Evolutionary conservation across 2,329 filamentous ascomycete genomes (phyloP).

Genomic region (Pseudocercospora pini-densiflorae): DNA sequence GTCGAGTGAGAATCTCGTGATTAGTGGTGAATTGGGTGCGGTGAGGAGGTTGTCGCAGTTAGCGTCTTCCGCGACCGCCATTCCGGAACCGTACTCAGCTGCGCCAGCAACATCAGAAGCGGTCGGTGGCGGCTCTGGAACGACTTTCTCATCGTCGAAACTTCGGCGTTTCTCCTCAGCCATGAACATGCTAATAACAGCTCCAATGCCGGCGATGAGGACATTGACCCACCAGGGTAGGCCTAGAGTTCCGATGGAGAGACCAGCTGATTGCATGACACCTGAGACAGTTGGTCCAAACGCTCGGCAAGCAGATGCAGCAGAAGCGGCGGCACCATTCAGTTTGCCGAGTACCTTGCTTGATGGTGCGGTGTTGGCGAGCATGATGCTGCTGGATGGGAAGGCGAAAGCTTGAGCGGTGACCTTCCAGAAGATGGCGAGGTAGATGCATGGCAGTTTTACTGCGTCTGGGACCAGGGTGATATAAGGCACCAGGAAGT

Average conservation of each 20-base stretch:
- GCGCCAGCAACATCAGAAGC: constrained; percentile 27
- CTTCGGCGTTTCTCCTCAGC: constrained; percentile 38
- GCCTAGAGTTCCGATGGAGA: constrained; percentile 80
- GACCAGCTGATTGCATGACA: constrained; percentile 78
- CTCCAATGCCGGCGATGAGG: constrained; percentile 74
- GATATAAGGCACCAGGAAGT: constrained; percentile 86
- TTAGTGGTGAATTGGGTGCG: constrained; percentile 36
- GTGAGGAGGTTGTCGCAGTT: constrained; percentile 33
- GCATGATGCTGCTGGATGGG: constrained; percentile 84
- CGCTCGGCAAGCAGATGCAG: constrained; percentile 84
- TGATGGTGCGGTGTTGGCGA: constrained; percentile 85
- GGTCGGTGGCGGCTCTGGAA: constrained; percentile 21
- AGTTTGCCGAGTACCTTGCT: constrained; percentile 85
- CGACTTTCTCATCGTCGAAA: constrained; percentile 35
- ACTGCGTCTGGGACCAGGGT: constrained; percentile 76
- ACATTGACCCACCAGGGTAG: constrained; percentile 93
- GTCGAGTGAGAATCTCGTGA: constrained; percentile 32
- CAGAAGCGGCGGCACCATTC: constrained; percentile 90
- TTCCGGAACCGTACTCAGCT: constrained; percentile 29
- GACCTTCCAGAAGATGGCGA: constrained; percentile 86
- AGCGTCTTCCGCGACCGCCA: constrained; percentile 33
- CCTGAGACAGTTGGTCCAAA: constrained; percentile 90
- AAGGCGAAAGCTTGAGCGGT: constrained; percentile 91
- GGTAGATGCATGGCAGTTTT: constrained; percentile 75
- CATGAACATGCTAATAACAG: constrained; percentile 75